Conservation (phyloP, 2,329 filamentous ascomycete genomes). For the Fusarium sp. region DNA sequence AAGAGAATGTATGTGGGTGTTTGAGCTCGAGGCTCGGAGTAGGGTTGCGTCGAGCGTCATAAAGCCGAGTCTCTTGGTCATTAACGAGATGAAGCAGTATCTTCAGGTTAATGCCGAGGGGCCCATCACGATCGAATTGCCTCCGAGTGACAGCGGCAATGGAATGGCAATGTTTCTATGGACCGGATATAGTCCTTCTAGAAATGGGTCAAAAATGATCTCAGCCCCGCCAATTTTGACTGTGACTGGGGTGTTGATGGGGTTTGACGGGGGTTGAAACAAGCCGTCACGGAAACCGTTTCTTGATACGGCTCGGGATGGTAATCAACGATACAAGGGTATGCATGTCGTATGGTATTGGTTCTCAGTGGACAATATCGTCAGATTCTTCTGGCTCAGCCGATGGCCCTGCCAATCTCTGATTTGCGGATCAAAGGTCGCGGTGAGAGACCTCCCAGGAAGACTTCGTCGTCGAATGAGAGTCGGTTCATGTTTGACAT, state of each 20-base stretch:
- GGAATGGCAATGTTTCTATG: constrained; percentile 3
- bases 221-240: constrained; percentile 32
- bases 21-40: neutral
- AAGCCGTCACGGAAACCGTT: constrained; percentile 32
- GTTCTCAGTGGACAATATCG: constrained; percentile 6
- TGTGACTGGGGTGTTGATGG: constrained; percentile 15
- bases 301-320: constrained; percentile 24
- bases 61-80: neutral
- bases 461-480: constrained; percentile 59
- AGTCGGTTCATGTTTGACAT: constrained; percentile 55
- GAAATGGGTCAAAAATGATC: constrained; percentile 29
- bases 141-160: neutral
- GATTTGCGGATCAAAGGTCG: constrained; percentile 58
- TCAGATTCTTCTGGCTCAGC: constrained; percentile 51
- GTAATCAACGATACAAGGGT: constrained; percentile 23
- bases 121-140: constrained; percentile 21
- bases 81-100: constrained; percentile 26
- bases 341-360: neutral
- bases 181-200: constrained; percentile 8
- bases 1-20: constrained; percentile 22
- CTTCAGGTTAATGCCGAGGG: constrained; percentile 21
- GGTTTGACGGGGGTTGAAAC: constrained; percentile 37
- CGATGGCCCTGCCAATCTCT: constrained; percentile 65
- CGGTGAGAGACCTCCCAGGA: constrained; percentile 59
- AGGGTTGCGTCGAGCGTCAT: constrained; percentile 5